These are phyloP conservation scores for Lasiodiplodia theobromae DNA, from an alignment of 2,329 filamentous ascomycete species.

Conservation along the genomic window DNA sequence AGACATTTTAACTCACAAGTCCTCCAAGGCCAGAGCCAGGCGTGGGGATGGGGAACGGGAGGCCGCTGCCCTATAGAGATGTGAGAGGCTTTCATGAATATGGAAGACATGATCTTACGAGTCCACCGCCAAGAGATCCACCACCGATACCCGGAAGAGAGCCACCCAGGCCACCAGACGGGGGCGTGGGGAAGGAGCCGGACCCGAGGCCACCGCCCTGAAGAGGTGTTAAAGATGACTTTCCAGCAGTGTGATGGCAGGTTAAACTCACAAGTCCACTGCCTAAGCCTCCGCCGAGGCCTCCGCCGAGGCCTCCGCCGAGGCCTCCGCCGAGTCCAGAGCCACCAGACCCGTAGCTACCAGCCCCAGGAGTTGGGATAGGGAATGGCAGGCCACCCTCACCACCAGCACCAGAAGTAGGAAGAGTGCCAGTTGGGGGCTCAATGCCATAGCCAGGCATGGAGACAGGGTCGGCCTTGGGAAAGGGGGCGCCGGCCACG, in stretches of 20 bases:
- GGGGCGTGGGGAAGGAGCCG: background rate
- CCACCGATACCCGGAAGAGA: background rate
- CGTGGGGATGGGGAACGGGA: background rate
- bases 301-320: background rate
- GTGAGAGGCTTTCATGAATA: background rate
- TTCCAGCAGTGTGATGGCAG: background rate
- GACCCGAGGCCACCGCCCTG: background rate
- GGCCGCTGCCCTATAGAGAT: background rate
- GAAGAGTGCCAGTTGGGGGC: conserved; percentile 6
- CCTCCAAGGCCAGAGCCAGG: conserved; percentile 1
- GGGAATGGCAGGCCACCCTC: conserved; percentile 6
- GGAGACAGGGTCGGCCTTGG: background rate
- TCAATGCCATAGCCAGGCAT: background rate
- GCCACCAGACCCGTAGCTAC: background rate
- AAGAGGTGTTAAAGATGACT: background rate
- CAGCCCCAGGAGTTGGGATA: background rate
- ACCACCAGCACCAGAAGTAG: conserved; percentile 2
- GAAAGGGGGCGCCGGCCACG: conserved; percentile 19
- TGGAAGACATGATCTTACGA: background rate
- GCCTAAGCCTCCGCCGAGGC: background rate
- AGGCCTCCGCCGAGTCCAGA: background rate
- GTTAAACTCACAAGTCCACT: background rate
- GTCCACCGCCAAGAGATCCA: background rate
- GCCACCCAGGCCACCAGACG: background rate
- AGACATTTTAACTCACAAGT: background rate